Percentiles rank a stretch among this genome's conserved stretches.
phyloP scores from a whole-genome alignment of 352 stramenopile genomes.

The Phytophthora tentaculata region DNA sequence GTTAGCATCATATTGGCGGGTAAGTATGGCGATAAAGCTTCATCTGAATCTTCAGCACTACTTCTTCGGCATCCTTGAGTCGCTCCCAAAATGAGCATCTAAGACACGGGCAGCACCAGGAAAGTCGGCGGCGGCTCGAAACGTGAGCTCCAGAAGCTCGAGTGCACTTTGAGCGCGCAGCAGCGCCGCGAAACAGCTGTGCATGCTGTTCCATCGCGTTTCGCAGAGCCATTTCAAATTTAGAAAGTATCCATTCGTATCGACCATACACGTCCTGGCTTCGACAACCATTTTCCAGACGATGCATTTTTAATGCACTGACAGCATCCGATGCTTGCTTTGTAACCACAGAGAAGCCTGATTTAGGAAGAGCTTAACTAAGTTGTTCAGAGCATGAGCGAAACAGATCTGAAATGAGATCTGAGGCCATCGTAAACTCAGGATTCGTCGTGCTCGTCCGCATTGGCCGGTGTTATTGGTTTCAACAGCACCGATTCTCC shows the following conservation, averaged over 20 bases:
- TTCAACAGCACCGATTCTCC: slow-evolving; percentile 7
- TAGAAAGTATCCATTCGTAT: slow-evolving; percentile 2
- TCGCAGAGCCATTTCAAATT: slow-evolving; percentile 3
- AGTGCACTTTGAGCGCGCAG: background rate
- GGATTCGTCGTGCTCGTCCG: background rate
- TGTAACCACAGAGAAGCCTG: background rate
- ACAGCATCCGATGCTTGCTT: slow-evolving; percentile 2
- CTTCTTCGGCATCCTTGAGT: background rate
- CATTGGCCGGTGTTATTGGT: slow-evolving; percentile 12
- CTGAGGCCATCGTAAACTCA: background rate
- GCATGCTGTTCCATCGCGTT: background rate
- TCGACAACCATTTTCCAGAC: slow-evolving; percentile 5
- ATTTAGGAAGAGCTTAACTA: background rate
- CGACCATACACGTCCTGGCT: background rate
- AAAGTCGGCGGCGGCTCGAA: background rate
- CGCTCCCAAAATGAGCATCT: background rate
- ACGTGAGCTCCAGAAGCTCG: background rate
- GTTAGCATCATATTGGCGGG: too few relatives aligned
- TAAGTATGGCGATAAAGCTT: too few relatives aligned
- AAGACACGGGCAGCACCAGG: background rate
- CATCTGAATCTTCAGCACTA: background rate
- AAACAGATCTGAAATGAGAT: background rate
- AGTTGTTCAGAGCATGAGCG: background rate
- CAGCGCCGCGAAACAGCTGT: background rate
- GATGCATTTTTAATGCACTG: slow-evolving; percentile 12